Evolutionary conservation across 2,329 filamentous ascomycete species (phyloP).

Genomic region (Ceratocystis diversiconidia): DNA sequence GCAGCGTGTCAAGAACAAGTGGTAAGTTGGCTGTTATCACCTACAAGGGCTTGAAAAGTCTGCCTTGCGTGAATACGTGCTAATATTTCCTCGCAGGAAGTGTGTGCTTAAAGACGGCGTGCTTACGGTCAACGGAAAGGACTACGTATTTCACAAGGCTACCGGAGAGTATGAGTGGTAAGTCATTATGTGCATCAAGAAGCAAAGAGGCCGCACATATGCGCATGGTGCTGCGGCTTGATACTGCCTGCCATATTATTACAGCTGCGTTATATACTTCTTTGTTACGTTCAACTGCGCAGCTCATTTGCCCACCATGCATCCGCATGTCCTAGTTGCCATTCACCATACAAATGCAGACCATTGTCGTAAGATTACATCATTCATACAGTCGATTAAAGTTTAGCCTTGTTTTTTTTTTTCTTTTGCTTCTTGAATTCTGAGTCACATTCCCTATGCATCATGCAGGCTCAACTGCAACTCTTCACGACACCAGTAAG

Average conservation of each 20-base stretch:
- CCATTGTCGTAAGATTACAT: constrained; percentile 1
- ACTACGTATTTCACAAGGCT: constrained; percentile 97
- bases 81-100: constrained; percentile 49
- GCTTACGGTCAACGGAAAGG: constrained; percentile 80
- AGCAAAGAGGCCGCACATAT: background rate
- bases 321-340: no score
- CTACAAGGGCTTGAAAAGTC: background rate
- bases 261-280: background rate
- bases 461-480: background rate
- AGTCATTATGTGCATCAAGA: constrained; percentile 17
- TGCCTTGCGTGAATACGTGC: constrained; percentile 8
- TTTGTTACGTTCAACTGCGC: background rate
- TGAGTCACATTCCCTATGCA: background rate
- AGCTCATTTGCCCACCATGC: no score
- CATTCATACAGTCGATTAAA: background rate
- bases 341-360: background rate
- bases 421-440: background rate
- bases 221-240: background rate
- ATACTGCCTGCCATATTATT: background rate
- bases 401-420: background rate
- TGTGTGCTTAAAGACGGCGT: constrained; percentile 96
- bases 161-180: constrained; percentile 98
- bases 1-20: constrained; percentile 97
- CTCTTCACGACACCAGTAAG: background rate
- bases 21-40: constrained; percentile 35